These are phyloP conservation scores for Crithidia expoeki DNA, from an alignment of 208 protist species.

Conservation along the genomic window DNA sequence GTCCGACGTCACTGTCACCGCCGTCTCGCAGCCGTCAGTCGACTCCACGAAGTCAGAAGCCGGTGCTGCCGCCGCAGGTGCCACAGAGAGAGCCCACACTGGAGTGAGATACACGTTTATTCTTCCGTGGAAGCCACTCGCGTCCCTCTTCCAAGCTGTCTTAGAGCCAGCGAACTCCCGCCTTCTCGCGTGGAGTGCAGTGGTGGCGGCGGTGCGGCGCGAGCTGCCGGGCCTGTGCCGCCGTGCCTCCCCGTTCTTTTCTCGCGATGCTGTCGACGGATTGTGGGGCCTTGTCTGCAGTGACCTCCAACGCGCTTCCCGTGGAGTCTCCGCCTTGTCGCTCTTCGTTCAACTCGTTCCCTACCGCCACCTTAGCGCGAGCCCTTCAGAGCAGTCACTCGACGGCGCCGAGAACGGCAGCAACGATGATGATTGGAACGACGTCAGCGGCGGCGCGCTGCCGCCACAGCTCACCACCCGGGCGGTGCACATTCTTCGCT, in stretches of 20 bases:
- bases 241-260: conserved; percentile 48
- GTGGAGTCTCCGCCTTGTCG: conserved; percentile 21
- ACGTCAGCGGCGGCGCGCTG: too few relatives aligned
- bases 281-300: conserved; percentile 60
- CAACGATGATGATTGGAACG: background rate
- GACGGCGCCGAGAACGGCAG: background rate
- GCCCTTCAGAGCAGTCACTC: background rate
- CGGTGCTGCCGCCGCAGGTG: background rate
- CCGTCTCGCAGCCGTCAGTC: background rate
- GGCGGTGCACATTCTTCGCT: conserved; percentile 44
- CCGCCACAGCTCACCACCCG: conserved; percentile 19
- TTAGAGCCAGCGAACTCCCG: conserved; percentile 8
- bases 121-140: conserved; percentile 73
- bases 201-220: conserved; percentile 16
- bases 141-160: conserved; percentile 40
- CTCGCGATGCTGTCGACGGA: conserved; percentile 40
- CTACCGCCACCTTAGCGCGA: conserved; percentile 31
- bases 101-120: conserved; percentile 24
- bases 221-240: conserved; percentile 35
- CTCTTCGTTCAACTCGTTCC: conserved; percentile 35
- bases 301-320: conserved; percentile 6
- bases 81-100: background rate
- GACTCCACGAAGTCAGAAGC: background rate
- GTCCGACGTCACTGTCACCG: background rate
- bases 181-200: conserved; percentile 12